Evolutionary conservation across 2,329 filamentous ascomycete species (phyloP).

Genomic region (Akanthomyces muscarius): DNA sequence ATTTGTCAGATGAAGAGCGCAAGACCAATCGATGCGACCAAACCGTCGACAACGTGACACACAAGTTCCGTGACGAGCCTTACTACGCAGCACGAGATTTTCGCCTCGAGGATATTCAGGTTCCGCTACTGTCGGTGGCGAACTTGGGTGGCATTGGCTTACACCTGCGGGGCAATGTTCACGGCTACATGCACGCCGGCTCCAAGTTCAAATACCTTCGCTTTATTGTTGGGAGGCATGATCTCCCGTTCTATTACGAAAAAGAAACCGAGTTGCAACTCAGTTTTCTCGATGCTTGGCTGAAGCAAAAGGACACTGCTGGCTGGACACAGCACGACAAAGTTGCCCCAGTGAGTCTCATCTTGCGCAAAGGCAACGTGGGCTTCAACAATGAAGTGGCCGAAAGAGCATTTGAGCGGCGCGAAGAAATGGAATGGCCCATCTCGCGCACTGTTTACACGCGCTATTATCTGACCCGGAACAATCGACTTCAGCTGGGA

Average conservation of each 20-base stretch:
- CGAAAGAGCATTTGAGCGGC: slow-evolving; percentile 46
- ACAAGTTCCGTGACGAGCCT: slow-evolving; percentile 56
- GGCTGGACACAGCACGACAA: too few species aligned
- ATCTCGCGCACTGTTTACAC: slow-evolving; percentile 62
- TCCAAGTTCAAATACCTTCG: slow-evolving; percentile 66
- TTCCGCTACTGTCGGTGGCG: slow-evolving; percentile 62
- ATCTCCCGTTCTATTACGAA: slow-evolving; percentile 67
- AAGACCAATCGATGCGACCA: slow-evolving; percentile 37
- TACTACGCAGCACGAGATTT: slow-evolving; percentile 66
- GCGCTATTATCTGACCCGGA: slow-evolving; percentile 28
- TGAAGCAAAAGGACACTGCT: slow-evolving; percentile 62
- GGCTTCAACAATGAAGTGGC: too few species aligned
- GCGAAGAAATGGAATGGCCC: slow-evolving; percentile 62
- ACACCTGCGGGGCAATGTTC: slow-evolving; percentile 65
- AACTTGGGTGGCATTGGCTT: slow-evolving; percentile 70
- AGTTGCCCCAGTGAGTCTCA: too few species aligned
- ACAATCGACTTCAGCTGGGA: neutral
- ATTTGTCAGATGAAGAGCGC: slow-evolving; percentile 50
- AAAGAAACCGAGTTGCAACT: slow-evolving; percentile 65
- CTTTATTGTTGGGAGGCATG: slow-evolving; percentile 66
- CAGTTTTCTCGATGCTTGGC: slow-evolving; percentile 66
- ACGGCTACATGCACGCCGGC: slow-evolving; percentile 60
- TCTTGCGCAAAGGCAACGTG: too few species aligned
- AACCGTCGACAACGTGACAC: slow-evolving; percentile 39
- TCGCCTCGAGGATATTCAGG: slow-evolving; percentile 59